Evolutionary conservation across 2,329 filamentous ascomycete genomes (phyloP).

Genomic region (Hypoxylon sp.): DNA sequence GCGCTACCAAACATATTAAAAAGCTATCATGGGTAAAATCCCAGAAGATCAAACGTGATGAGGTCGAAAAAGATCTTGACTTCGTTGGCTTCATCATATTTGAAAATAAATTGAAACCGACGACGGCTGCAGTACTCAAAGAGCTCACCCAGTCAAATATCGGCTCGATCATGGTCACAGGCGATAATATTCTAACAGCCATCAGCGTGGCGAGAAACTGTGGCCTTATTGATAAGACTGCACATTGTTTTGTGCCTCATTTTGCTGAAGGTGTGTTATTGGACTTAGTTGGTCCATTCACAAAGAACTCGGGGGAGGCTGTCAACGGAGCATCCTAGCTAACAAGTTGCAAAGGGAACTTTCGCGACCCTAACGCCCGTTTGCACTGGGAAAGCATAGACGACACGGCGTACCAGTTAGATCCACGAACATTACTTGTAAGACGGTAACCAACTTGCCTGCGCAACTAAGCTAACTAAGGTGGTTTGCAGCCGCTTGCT

Average conservation of each 20-base stretch:
- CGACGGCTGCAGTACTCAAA: slow-evolving; percentile 81
- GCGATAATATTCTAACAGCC: slow-evolving; percentile 96
- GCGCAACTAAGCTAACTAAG: slow-evolving; percentile 7
- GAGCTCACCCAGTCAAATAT: slow-evolving; percentile 88
- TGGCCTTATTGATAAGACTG: slow-evolving; percentile 80
- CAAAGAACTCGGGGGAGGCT: neutral
- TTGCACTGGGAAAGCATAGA: slow-evolving; percentile 97
- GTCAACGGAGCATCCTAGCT: neutral
- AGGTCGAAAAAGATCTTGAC: slow-evolving; percentile 85
- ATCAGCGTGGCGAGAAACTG: slow-evolving; percentile 96
- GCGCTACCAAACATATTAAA: slow-evolving; percentile 87
- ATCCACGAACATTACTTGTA: slow-evolving; percentile 80
- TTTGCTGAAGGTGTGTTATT: slow-evolving; percentile 76
- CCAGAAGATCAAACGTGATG: slow-evolving; percentile 89
- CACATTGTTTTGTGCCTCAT: slow-evolving; percentile 92
- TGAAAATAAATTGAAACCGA: slow-evolving; percentile 96
- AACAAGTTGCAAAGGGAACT: slow-evolving; percentile 66
- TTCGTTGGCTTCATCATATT: slow-evolving; percentile 98
- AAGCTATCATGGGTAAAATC: slow-evolving; percentile 94
- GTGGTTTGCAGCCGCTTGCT: slow-evolving; percentile 70
- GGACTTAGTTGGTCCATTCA: neutral
- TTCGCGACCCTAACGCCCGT: slow-evolving; percentile 77
- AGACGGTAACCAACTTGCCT: slow-evolving; percentile 39
- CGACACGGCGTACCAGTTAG: slow-evolving; percentile 80
- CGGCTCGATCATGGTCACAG: slow-evolving; percentile 94